A percentile compares a stretch with the other conserved stretches of the same genome.
These are phyloP conservation scores for Botryotinia narcissicola DNA, from an alignment of 2,329 filamentous ascomycete genomes.

Conservation along the genomic window DNA sequence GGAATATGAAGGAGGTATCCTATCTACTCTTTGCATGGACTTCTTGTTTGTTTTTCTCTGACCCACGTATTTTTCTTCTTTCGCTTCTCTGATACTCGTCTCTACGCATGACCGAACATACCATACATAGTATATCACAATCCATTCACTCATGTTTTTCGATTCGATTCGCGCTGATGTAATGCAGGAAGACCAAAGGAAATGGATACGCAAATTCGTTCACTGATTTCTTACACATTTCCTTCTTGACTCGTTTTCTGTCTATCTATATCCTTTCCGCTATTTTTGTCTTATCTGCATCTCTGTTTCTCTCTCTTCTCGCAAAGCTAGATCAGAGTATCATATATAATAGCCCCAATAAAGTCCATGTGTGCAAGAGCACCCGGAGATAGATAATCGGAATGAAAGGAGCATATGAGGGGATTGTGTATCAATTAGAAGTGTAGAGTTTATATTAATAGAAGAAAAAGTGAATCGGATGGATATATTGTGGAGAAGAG, in stretches of 20 bases:
- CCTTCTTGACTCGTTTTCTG: not conserved
- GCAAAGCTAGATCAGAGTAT: not conserved
- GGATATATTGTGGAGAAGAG: not conserved
- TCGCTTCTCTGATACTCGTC: conserved; percentile 86
- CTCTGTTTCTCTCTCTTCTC: not conserved
- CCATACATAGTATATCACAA: not conserved
- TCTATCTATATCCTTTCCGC: not conserved
- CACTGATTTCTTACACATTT: not conserved
- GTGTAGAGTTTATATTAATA: not conserved
- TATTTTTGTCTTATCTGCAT: not conserved
- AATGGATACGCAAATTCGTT: not conserved
- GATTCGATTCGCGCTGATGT: not conserved
- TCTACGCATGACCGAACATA: conserved; percentile 70
- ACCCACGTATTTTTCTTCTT: conserved; percentile 72
- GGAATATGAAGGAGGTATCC: not conserved
- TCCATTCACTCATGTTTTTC: not conserved
- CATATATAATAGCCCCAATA: not conserved
- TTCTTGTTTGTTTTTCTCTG: conserved; percentile 39
- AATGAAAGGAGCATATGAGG: not conserved
- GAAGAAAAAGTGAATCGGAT: not conserved
- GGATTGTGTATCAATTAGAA: no score
- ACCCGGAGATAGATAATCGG: not conserved
- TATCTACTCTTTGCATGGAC: conserved; percentile 23
- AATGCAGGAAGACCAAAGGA: not conserved
- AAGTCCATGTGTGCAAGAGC: not conserved